Base-by-base conservation (phyloP, 2,329 filamentous ascomycete species). In the Phialophora expanda region DNA sequence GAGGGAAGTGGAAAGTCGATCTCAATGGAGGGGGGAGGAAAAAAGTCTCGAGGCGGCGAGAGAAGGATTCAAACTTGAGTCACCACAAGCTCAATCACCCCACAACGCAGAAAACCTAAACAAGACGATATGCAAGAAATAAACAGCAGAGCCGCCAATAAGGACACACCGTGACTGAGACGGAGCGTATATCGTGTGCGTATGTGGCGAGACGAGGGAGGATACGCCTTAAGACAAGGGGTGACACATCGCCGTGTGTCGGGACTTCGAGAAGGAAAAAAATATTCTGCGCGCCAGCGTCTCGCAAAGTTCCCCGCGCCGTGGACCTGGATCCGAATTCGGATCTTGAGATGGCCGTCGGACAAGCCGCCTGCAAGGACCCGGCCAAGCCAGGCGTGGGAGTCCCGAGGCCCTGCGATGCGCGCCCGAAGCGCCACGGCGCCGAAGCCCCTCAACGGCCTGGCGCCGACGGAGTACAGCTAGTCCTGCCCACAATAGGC, bases 171-270 rank as follows among this genome's bases (percentile, higher is more conserved):
- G 28, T 20, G 53, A 34, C 28, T 30, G 53, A 1, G 14, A 17
- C 24, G 8, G 28, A 32, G 53, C n/a, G 24, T 30, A n/a, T 30
- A 12, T 55, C 26, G 53, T 34, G 53, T 34, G 26, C 2, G 53
- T n/a, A 17, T 9, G 53, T 51, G 48, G 48, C 48, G 24, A 51
- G 24, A 20, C 28, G 53, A 17, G 26, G 24, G 53, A 4, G 9
- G 53, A 34, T 34, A 55, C 53, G 53, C 53, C 53, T 55, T 55
- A 34, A 20, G 53, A 55, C 53, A 55, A 34, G 28, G 20, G 26
- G 24, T 24, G 24, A 24, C 24, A 24, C 24, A 24, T 24, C 24
- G 24, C 24, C 24, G 24, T 24, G 3, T 3, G 24, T 24, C 24
- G 24, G 24, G 24, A 24, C 24, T 51, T 28, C 53, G 24, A 24